A percentile compares a stretch with the other conserved stretches of the same genome.
phyloP scores from a whole-genome alignment of 2,329 filamentous ascomycete species.

The Diaporthe sp. region DNA sequence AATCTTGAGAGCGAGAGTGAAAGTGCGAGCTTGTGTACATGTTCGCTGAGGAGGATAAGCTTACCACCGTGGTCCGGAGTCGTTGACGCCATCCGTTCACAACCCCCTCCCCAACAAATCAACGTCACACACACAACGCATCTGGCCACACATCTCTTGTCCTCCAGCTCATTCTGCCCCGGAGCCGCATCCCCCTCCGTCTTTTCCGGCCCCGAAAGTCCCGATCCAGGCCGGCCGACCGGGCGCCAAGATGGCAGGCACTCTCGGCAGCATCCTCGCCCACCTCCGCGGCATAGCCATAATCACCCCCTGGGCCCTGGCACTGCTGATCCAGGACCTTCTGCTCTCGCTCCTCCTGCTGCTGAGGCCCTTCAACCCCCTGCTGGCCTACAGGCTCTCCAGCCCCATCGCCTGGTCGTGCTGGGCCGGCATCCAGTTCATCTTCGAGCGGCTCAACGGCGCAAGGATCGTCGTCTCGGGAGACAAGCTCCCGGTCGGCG shows the following conservation, averaged over 20 bases:
- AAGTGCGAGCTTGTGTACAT: no score
- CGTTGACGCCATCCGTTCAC: constrained; percentile 7
- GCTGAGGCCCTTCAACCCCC: constrained; percentile 60
- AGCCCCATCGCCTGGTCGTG: constrained; percentile 66
- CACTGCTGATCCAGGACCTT: constrained; percentile 65
- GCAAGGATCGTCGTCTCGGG: constrained; percentile 67
- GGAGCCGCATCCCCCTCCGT: not conserved
- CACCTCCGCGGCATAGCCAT: constrained; percentile 58
- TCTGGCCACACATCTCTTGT: not conserved
- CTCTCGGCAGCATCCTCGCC: constrained; percentile 45
- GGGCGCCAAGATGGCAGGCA: constrained; percentile 21
- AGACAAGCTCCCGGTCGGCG: constrained; percentile 62
- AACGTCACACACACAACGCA: not conserved
- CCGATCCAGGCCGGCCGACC: not conserved
- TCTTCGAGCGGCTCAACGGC: constrained; percentile 67
- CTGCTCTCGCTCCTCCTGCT: constrained; percentile 62
- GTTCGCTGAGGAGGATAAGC: not conserved
- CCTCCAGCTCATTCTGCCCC: not conserved
- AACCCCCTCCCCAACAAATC: no score
- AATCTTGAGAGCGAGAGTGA: not conserved
- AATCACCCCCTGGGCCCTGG: constrained; percentile 64
- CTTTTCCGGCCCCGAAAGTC: not conserved
- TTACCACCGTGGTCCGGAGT: not conserved
- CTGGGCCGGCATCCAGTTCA: constrained; percentile 69
- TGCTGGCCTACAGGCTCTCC: constrained; percentile 65